phyloP scores from a whole-genome alignment of 192 early-diverging fungal genomes.

The Coemansia sp. region DNA sequence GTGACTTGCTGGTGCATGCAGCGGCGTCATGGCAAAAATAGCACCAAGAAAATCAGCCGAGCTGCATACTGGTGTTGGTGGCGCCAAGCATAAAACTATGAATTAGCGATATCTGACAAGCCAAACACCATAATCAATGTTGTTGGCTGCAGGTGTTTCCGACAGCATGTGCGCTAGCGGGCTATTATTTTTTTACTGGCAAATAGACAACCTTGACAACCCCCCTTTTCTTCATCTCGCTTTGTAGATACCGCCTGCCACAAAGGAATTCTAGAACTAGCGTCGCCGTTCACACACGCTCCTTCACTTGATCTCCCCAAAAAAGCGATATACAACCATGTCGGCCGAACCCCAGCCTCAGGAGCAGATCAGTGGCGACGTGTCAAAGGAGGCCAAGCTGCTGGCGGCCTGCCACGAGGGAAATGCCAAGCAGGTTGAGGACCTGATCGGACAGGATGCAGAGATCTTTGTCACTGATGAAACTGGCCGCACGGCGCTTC shows the following conservation, averaged over 20 bases:
- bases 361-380: slow-evolving; percentile 1
- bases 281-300: not conserved
- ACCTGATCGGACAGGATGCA: slow-evolving; percentile 54
- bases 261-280: not conserved
- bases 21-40: not conserved
- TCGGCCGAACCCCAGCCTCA: not conserved
- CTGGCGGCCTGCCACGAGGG: slow-evolving; percentile 52
- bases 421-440: slow-evolving; percentile 45
- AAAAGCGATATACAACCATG: not conserved
- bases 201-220: too few relatives aligned
- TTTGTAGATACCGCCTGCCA: not conserved
- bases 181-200: too few relatives aligned
- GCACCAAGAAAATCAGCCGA: not conserved
- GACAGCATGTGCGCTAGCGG: not conserved
- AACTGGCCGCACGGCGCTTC: slow-evolving; percentile 64
- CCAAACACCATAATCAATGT: not conserved
- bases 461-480: slow-evolving; percentile 63
- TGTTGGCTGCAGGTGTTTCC: not conserved
- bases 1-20: not conserved
- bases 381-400: slow-evolving; percentile 42
- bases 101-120: not conserved
- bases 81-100: not conserved
- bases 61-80: not conserved
- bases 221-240: not conserved
- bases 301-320: not conserved